Percentiles rank a stretch among this genome's conserved stretches.
These are phyloP conservation scores for Extremus antarcticus DNA, from an alignment of 495 filamentous ascomycete genomes.

Conservation along the genomic window DNA sequence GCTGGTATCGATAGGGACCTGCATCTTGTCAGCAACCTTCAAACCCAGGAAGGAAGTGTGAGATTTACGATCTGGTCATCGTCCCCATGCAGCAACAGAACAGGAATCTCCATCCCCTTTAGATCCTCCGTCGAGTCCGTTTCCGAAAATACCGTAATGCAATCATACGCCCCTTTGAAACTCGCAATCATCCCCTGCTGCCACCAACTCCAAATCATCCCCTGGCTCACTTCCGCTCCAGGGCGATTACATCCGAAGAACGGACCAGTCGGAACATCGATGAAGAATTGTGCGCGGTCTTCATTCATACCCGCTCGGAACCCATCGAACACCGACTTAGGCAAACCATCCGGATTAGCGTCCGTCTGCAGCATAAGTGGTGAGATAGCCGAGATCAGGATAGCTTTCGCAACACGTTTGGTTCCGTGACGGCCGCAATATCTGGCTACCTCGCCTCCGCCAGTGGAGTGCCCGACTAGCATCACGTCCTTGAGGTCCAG, in stretches of 20 bases:
- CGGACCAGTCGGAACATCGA: slow-evolving; percentile 1
- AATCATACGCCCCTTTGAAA: slow-evolving; percentile 1
- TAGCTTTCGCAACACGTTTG: neutral
- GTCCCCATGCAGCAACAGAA: slow-evolving; percentile 1
- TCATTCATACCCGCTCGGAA: neutral
- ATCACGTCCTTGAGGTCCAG: slow-evolving; percentile 3
- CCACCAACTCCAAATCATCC: slow-evolving; percentile 1
- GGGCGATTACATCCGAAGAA: slow-evolving; percentile 3
- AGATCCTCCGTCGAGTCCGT: slow-evolving; percentile 4
- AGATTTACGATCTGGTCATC: neutral
- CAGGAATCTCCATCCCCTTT: slow-evolving; percentile 1
- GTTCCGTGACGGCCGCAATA: neutral
- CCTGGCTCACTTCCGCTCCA: neutral
- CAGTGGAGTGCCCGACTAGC: slow-evolving; percentile 5
- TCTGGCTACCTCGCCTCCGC: neutral
- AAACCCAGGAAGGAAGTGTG: neutral
- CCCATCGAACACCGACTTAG: neutral
- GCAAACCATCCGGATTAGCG: neutral
- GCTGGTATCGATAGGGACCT: neutral
- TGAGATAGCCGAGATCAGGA: neutral
- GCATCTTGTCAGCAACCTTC: neutral
- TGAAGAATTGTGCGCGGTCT: slow-evolving; percentile 3
- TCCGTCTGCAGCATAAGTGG: slow-evolving; percentile 1
- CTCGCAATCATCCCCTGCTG: neutral
- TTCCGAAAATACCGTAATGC: slow-evolving; percentile 1